phyloP scores from a whole-genome alignment of 495 filamentous ascomycete genomes.

The Xylaria grammica region DNA sequence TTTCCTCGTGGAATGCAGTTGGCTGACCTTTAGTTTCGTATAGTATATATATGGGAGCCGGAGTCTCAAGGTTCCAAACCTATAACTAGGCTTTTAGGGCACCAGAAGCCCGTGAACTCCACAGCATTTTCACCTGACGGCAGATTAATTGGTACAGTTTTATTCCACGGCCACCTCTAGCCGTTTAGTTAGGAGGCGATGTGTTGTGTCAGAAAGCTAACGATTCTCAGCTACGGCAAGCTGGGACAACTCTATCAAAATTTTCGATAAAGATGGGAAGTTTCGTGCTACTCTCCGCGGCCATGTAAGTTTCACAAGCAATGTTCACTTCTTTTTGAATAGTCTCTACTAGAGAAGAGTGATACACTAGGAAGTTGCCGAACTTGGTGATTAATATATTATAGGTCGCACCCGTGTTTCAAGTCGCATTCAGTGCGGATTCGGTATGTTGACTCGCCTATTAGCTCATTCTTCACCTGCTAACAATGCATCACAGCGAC shows the following conservation, averaged over 20 bases:
- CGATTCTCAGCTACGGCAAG: constrained; percentile 66
- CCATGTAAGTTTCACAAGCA: constrained; percentile 58
- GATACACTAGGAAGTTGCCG: not conserved
- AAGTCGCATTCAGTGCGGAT: constrained; percentile 88
- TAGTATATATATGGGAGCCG: constrained; percentile 94
- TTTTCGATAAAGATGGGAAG: constrained; percentile 79
- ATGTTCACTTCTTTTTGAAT: not conserved
- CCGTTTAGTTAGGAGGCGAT: too few relatives aligned
- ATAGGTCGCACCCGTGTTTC: constrained; percentile 81
- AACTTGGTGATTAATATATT: constrained; percentile 23
- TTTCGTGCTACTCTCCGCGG: constrained; percentile 88
- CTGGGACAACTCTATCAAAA: constrained; percentile 92
- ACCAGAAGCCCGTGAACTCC: constrained; percentile 96
- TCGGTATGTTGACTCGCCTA: constrained; percentile 45
- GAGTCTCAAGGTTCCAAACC: constrained; percentile 75
- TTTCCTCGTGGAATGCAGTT: not conserved
- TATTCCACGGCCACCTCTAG: not conserved
- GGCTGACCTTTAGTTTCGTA: not conserved
- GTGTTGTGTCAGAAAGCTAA: not conserved
- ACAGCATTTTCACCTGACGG: constrained; percentile 93
- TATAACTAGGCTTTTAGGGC: constrained; percentile 83
- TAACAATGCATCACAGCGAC: constrained; percentile 12
- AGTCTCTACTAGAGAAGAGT: not conserved
- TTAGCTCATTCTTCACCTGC: constrained; percentile 5
- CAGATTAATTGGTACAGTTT: constrained; percentile 60